phyloP scores from a whole-genome alignment of 2,329 filamentous ascomycete species.

The Ceratocystis eucalypticola region DNA sequence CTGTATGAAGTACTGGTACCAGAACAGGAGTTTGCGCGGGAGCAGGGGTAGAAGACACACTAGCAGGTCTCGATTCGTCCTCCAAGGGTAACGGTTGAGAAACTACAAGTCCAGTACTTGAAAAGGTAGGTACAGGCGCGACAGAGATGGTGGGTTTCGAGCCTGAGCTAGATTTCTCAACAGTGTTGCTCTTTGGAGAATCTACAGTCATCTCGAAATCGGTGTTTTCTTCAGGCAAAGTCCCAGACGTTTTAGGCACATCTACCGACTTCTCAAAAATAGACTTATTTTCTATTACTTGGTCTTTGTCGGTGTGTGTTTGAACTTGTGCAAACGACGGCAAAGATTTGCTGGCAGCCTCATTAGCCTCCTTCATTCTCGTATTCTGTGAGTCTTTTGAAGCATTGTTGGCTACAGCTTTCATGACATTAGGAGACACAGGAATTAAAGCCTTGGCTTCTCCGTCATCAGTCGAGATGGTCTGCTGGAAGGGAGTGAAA shows the following conservation, averaged over 20 bases:
- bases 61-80: not conserved
- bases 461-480: not conserved
- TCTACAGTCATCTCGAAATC: slow-evolving; percentile 13
- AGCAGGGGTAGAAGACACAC: not conserved
- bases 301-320: not conserved
- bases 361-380: not conserved
- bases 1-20: not conserved
- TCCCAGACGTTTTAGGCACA: not conserved
- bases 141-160: not conserved
- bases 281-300: not conserved
- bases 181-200: not conserved
- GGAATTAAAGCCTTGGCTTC: not conserved
- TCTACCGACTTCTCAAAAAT: not conserved
- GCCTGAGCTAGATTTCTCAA: not conserved
- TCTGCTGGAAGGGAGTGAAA: not conserved
- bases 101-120: too few relatives aligned
- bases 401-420: not conserved
- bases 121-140: not conserved
- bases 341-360: not conserved
- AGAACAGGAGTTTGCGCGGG: not conserved
- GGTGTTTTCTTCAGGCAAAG: not conserved
- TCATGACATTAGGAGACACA: not conserved
- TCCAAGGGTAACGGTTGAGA: not conserved
- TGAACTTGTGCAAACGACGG: not conserved
- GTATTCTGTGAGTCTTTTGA: not conserved